Evolutionary conservation across 352 stramenopile genomes (phyloP).

Genomic region (Phytophthora niederhauseri): DNA sequence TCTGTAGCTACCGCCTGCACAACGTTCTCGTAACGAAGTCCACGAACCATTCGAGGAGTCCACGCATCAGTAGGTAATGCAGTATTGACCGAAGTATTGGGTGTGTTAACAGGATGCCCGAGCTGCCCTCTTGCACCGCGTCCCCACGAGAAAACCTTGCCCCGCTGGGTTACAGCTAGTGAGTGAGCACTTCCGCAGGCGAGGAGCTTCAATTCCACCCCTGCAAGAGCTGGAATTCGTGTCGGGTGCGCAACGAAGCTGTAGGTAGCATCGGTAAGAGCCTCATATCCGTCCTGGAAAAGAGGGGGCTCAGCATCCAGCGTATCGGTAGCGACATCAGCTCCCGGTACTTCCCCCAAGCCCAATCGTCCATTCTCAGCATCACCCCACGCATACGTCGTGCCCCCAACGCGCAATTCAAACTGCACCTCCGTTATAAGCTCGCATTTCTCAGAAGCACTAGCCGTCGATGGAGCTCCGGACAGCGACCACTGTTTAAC

Average conservation of each 20-base stretch:
- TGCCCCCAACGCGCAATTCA: conserved; percentile 52
- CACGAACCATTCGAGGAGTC: conserved; percentile 46
- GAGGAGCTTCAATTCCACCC: conserved; percentile 56
- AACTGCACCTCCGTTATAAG: conserved; percentile 56
- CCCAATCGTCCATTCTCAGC: conserved; percentile 64
- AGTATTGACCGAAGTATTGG: background rate
- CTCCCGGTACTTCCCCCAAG: conserved; percentile 35
- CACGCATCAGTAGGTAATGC: conserved; percentile 40
- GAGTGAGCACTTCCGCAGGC: conserved; percentile 57
- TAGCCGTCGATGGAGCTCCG: conserved; percentile 12
- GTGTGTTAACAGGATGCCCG: conserved; percentile 24
- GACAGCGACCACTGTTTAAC: conserved; percentile 21
- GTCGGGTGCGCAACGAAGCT: conserved; percentile 54
- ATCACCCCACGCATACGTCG: conserved; percentile 70
- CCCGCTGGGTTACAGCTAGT: conserved; percentile 52
- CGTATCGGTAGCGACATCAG: conserved; percentile 1
- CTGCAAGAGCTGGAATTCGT: conserved; percentile 47
- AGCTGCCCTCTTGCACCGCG: conserved; percentile 55
- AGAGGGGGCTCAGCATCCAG: conserved; percentile 8
- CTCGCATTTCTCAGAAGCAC: conserved; percentile 33
- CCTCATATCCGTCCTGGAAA: conserved; percentile 74
- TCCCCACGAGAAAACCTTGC: conserved; percentile 70
- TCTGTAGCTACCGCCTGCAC: conserved; percentile 60
- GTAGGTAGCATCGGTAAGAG: conserved; percentile 70
- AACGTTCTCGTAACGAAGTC: conserved; percentile 59